phyloP scores from a whole-genome alignment of 1,139 yeast species.

The Hansenula sp. region DNA sequence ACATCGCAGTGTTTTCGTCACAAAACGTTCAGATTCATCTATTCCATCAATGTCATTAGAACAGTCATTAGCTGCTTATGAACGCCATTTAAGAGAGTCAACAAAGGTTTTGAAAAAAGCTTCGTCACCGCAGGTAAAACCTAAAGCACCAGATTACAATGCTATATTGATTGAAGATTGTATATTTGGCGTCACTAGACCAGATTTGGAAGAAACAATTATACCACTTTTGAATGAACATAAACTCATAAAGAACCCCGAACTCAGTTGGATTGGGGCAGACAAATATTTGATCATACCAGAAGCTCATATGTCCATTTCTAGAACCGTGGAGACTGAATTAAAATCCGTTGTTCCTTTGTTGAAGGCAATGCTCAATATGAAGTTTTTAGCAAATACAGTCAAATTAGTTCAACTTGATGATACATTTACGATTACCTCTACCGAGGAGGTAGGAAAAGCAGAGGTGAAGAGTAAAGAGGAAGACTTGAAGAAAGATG shows the following conservation, averaged over 20 bases:
- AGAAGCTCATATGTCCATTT: slow-evolving; percentile 23
- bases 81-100: slow-evolving; percentile 28
- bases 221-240: slow-evolving; percentile 21
- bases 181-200: slow-evolving; percentile 48
- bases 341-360: slow-evolving; percentile 21
- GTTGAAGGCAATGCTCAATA: slow-evolving; percentile 19
- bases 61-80: slow-evolving; percentile 25
- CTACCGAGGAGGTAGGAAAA: background rate
- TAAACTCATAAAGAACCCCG: slow-evolving; percentile 22
- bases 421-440: slow-evolving; percentile 8
- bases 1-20: slow-evolving; percentile 62
- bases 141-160: slow-evolving; percentile 30
- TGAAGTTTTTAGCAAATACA: slow-evolving; percentile 23
- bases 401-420: slow-evolving; percentile 24
- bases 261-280: slow-evolving; percentile 36
- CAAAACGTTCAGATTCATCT: slow-evolving; percentile 29
- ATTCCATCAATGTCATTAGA: slow-evolving; percentile 27
- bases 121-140: slow-evolving; percentile 8
- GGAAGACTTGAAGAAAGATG: too few relatives aligned
- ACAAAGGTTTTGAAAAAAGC: slow-evolving; percentile 22
- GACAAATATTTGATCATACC: slow-evolving; percentile 43
- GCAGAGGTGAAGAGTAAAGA: background rate
- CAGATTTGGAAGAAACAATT: slow-evolving; percentile 37
- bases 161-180: slow-evolving; percentile 52
- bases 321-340: slow-evolving; percentile 24